These are phyloP conservation scores for Zasmidium cellare DNA, from an alignment of 2,329 filamentous ascomycete genomes.

Conservation along the genomic window DNA sequence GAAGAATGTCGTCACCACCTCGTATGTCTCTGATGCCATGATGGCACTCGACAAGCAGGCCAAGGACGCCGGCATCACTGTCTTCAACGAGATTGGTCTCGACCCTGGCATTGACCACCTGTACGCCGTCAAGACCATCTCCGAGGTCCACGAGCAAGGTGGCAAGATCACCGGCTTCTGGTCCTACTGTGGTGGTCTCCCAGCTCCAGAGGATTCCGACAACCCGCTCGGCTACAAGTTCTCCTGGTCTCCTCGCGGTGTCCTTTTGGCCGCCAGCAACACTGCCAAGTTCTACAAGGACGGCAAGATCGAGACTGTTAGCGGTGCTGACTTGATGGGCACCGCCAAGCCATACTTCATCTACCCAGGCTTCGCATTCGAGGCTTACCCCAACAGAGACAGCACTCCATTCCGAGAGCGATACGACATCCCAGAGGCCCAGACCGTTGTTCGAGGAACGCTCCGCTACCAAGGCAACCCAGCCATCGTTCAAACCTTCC, in stretches of 20 bases:
- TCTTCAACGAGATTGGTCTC: constrained; percentile 93
- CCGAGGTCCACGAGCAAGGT: constrained; percentile 80
- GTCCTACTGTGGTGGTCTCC: constrained; percentile 80
- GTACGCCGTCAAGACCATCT: constrained; percentile 84
- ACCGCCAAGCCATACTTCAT: constrained; percentile 87
- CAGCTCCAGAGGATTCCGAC: constrained; percentile 68
- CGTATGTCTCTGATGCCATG: constrained; percentile 91
- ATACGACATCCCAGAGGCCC: constrained; percentile 87
- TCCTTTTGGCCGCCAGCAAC: constrained; percentile 84
- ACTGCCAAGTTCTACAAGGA: constrained; percentile 79
- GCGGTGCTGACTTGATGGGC: constrained; percentile 64
- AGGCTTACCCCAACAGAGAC: constrained; percentile 92
- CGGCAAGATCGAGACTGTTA: constrained; percentile 64
- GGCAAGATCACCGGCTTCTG: constrained; percentile 83
- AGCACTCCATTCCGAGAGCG: constrained; percentile 83
- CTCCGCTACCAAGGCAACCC: constrained; percentile 88
- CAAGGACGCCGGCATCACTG: constrained; percentile 90
- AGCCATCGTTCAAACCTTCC: constrained; percentile 81
- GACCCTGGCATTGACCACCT: constrained; percentile 74
- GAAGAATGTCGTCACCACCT: constrained; percentile 95
- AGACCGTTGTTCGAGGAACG: constrained; percentile 83
- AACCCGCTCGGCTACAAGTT: constrained; percentile 96
- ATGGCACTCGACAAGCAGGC: constrained; percentile 77
- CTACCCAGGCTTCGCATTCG: constrained; percentile 84
- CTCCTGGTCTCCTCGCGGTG: constrained; percentile 73